Evolutionary conservation across 1,139 yeast species (phyloP).

Genomic region (Pichia sp.): DNA sequence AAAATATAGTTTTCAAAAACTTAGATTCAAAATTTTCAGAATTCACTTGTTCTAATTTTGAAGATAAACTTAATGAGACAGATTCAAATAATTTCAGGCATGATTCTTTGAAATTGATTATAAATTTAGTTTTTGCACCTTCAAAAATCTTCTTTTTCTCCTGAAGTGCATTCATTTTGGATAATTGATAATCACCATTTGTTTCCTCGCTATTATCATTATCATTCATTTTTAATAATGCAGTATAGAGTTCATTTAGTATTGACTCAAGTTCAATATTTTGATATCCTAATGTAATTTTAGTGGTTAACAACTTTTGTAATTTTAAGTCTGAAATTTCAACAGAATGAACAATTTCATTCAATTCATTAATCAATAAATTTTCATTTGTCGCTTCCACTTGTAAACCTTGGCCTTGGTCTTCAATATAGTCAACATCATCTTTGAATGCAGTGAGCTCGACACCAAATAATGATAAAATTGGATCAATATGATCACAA

Average conservation of each 20-base stretch:
- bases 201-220: conserved; percentile 27
- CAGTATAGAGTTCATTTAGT: conserved; percentile 55
- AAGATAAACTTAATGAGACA: conserved; percentile 32
- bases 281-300: conserved; percentile 43
- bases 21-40: conserved; percentile 9
- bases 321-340: conserved; percentile 56
- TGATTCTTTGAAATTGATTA: conserved; percentile 42
- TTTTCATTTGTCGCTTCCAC: conserved; percentile 79
- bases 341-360: conserved; percentile 61
- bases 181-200: conserved; percentile 40
- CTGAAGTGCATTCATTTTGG: conserved; percentile 66
- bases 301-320: conserved; percentile 39
- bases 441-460: conserved; percentile 55
- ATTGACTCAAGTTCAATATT: conserved; percentile 49
- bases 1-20: conserved; percentile 13
- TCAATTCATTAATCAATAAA: conserved; percentile 60
- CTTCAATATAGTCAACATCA: conserved; percentile 66
- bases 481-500: conserved; percentile 57
- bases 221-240: conserved; percentile 55
- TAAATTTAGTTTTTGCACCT: conserved; percentile 47
- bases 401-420: conserved; percentile 76
- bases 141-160: conserved; percentile 64
- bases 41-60: conserved; percentile 17
- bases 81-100: conserved; percentile 37
- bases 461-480: conserved; percentile 50